Evolutionary conservation across 2,329 filamentous ascomycete species (phyloP), one percentile per base, ranked within the genome.

Genomic region (Cytospora paraplurivora): DNA sequence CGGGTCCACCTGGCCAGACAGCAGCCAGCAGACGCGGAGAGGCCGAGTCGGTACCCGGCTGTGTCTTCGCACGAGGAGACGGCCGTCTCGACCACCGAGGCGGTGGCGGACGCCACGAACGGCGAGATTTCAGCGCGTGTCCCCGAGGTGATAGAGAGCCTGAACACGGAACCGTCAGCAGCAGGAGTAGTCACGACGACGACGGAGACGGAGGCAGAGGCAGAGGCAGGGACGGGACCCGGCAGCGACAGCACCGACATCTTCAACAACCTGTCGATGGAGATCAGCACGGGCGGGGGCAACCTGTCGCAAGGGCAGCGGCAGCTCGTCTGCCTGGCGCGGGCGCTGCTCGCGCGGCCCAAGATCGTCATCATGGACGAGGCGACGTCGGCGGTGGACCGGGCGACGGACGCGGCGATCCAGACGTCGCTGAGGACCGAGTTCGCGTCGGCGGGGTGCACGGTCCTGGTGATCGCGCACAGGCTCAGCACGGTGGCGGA

Each of bases 1-100:
- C 83, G 87, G 66, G 84, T 86, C 1, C 85, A 88, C 71, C 77
- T 89, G 1, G 81, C 88, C 4, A 76, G 76, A 44, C 72, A 72
- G 1, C 78, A 84, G 11, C 74, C 76, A 34, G 71, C 73, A 13
- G 76, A 79, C 60, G 50, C 62, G 7, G 47, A 82, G 67, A 73
- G 80, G 10, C 59, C 62, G 2, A 56, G 59, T n/a, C 65, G 57
- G 52, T 54, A 62, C 13, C 59, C 62, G 21, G 38, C 67, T 32
- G 34, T 66, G 50, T 53, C 63, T 0, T 56, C 57, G 0, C 69
- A 69, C 4, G 66, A 67, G 19, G 70, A 69, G 33, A 66, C 67
- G 0, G 59, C 62, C 35, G 21, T 67, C n/a, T 65, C 67, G 10
- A 64, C 67, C 38, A 56, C 62, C 10, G 67, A 69, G 1, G 59